Evolutionary conservation across 371 early-diverging fungal genomes (phyloP).

Genomic region (Nematocida parisii): DNA sequence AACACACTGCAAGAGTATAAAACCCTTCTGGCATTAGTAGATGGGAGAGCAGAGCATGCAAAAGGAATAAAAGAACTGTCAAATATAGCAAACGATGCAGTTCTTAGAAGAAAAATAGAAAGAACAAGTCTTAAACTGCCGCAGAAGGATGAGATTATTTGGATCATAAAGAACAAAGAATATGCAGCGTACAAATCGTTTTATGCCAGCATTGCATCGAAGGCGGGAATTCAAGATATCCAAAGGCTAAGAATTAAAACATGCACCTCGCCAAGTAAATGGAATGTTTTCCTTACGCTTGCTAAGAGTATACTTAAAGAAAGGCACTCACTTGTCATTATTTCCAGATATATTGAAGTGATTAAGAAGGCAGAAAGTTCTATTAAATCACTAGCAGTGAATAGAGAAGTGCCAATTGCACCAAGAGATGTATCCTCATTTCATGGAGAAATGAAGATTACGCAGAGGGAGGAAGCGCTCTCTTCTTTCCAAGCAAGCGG

Average conservation of each 20-base stretch:
- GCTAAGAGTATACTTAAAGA: constrained; percentile 19
- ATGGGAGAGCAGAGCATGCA: constrained; percentile 65
- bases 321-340: constrained; percentile 34
- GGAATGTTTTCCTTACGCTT: constrained; percentile 29
- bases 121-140: constrained; percentile 44
- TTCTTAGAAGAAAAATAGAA: constrained; percentile 52
- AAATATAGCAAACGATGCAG: constrained; percentile 41
- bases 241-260: constrained; percentile 36
- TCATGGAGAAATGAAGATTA: constrained; percentile 51
- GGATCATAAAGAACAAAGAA: constrained; percentile 52
- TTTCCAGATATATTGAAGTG: constrained; percentile 34
- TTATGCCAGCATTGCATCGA: background rate
- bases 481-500: constrained; percentile 28
- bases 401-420: constrained; percentile 18
- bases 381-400: constrained; percentile 11
- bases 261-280: constrained; percentile 41
- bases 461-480: constrained; percentile 28
- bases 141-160: constrained; percentile 46
- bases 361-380: constrained; percentile 13
- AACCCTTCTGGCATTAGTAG: constrained; percentile 90
- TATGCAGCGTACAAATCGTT: constrained; percentile 8
- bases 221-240: constrained; percentile 39
- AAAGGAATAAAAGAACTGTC: constrained; percentile 43
- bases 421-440: constrained; percentile 20
- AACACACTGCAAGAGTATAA: constrained; percentile 97